A percentile compares a stretch with the other conserved stretches of the same genome.
These are phyloP conservation scores for Crithidia thermophila DNA, from an alignment of 208 protist species.

Conservation along the genomic window DNA sequence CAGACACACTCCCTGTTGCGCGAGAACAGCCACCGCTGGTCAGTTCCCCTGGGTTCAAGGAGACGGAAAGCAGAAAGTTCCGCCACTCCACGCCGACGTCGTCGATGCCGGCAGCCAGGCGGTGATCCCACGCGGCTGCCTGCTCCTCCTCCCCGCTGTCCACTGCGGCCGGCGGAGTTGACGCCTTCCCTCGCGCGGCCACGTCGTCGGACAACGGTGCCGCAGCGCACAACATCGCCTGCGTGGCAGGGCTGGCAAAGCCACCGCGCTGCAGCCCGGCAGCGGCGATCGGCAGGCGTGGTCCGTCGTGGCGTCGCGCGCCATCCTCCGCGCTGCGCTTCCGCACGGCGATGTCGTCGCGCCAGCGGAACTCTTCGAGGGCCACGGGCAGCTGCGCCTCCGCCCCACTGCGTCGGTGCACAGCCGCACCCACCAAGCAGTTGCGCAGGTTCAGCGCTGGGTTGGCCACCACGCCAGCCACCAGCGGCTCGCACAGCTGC, in stretches of 20 bases:
- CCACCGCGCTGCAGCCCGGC: constrained; percentile 23
- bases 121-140: constrained; percentile 8
- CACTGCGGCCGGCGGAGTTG: not conserved
- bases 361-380: constrained; percentile 18
- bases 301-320: not conserved
- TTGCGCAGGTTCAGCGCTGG: constrained; percentile 18
- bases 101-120: constrained; percentile 4
- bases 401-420: not conserved
- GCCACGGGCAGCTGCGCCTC: constrained; percentile 5
- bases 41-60: no score
- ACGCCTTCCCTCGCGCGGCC: not conserved
- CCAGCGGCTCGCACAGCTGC: constrained; percentile 18
- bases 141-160: not conserved
- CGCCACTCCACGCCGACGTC: constrained; percentile 23
- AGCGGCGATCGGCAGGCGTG: no score
- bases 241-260: constrained; percentile 21
- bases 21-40: no score
- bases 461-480: constrained; percentile 10
- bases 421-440: constrained; percentile 19
- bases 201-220: not conserved
- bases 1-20: no score
- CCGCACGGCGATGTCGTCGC: no score
- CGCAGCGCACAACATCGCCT: constrained; percentile 8
- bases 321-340: not conserved
- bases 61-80: constrained; percentile 13